Conservation (phyloP, 352 stramenopile species). For the Phytophthora aleatoria region DNA sequence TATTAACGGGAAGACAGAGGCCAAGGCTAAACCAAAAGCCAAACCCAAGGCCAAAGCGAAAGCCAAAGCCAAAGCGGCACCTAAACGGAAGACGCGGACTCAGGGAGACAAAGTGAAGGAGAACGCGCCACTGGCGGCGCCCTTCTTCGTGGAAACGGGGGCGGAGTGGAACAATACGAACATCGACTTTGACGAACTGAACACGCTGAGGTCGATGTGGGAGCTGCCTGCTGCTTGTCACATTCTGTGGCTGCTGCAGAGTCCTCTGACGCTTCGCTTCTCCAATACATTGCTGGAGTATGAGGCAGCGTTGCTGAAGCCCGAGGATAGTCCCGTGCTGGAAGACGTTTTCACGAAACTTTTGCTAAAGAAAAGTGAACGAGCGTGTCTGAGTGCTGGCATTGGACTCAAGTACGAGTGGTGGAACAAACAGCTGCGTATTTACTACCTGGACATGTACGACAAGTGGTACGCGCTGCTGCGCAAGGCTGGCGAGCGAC, state of each 20-base stretch:
- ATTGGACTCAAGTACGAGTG: conserved; percentile 88
- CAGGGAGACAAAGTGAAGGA: conserved; percentile 61
- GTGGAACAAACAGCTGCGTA: conserved; percentile 87
- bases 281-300: conserved; percentile 84
- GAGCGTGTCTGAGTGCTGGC: conserved; percentile 70
- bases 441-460: conserved; percentile 86
- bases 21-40: conserved; percentile 18
- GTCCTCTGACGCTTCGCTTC: conserved; percentile 77
- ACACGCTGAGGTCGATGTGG: conserved; percentile 64
- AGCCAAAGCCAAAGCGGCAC: conserved; percentile 35
- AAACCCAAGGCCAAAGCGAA: conserved; percentile 31
- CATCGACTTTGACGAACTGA: conserved; percentile 80
- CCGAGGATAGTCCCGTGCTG: conserved; percentile 66
- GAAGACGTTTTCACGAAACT: conserved; percentile 89
- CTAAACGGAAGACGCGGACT: conserved; percentile 67
- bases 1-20: conserved; percentile 25
- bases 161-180: conserved; percentile 70
- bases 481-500: conserved; percentile 68
- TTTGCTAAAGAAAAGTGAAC: conserved; percentile 83
- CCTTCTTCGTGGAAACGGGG: conserved; percentile 78
- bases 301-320: conserved; percentile 79
- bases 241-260: conserved; percentile 85
- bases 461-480: conserved; percentile 82
- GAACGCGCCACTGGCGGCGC: conserved; percentile 55
- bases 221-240: conserved; percentile 81